Evolutionary conservation across 805 yeast genomes (phyloP), one percentile per base, ranked within the genome.

Genomic region (Candida ponderosae): DNA sequence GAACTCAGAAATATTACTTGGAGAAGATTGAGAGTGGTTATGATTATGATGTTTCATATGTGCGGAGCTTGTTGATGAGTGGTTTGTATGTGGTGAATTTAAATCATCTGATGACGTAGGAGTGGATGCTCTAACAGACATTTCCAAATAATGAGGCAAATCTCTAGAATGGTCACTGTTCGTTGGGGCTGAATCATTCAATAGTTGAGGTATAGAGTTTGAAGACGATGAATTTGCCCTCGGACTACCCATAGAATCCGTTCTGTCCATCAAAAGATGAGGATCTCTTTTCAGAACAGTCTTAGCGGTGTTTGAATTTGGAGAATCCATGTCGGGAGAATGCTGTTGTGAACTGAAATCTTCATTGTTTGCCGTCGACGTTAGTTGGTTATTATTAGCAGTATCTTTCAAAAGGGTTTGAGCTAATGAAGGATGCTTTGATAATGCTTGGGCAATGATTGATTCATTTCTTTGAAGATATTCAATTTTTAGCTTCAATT

Each of bases 401-500:
- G 13, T 23, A 21, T 9, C 18, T 17, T 24, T 21, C 23, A 13
- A 19, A 14, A 30, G 32, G 8, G 17, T 16, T 15, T 31, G 18
- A 24, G 28, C 28, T 11, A 24, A 24, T 2, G 28, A 24, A 11
- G 28, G 39, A 42, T 47, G 44, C 35, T 54, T 36, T 30, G 61
- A 70, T 32, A 81, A 51, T 3, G 81, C 86, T 40, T 78, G 79
- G 0, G 87, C 76, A 30, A 82, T 72, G 5, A 82, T 57, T 19
- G 74, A 70, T 59, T 81, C 90, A 62, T 79, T 81, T 53, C 76
- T 70, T 29, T 75, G 70, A 33, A 79, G 57, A 58, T 72, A 69
- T 50, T 81, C 86, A 47, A 83, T 78, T 62, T 82, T 79, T 31
- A 81, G 68, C 48, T 81, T 78, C 46, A 87, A 62, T 46, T 81